Base-by-base conservation (phyloP, 257 asterid genomes). In the Solanum acaule region DNA sequence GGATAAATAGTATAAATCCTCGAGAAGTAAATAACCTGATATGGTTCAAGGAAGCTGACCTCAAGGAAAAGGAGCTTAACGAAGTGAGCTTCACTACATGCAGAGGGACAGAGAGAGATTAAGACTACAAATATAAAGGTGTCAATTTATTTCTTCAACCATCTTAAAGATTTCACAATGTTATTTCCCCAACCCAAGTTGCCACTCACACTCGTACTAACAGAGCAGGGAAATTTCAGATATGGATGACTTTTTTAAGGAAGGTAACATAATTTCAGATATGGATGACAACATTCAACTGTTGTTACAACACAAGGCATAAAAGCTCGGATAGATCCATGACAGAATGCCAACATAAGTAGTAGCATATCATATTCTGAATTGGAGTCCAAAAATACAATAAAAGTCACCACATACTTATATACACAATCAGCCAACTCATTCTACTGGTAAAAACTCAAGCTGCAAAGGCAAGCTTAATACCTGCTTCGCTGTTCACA, bases 401-500 rank as follows among this genome's bases (percentile, higher is more conserved):
- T 12, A 46, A 46, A 79, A 2, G 38, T 46, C 40, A 29, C 86
- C 1, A 81, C 70, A 29, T 52, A 49, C 86, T 82, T 29, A 29
- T 5, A 46, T 82, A 82, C 44, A 49, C 20, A 82, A 82, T 49
- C 70, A 37, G 35, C 29, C 34, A 86, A 23, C 27, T 6, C 75
- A 61, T 46, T 29, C 73, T 14, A 12, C 67, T n/a, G 56, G 87
- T 27, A 72, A 70, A 87, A 56, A 61, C 76, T 52, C 70, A 70
- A n/a, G 86, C n/a, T 49, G 42, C 44, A 72, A 49, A 87, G 67
- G 89, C 25, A 33, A 71, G 35, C 11, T 10, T 46, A 81, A 90
- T 91, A 96, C 99, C 99, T 93, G 89, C 98, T 93, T 95, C 98
- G 16, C 23, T 90, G 92, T 96, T 96, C 31, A 96, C 93, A 88